These are phyloP conservation scores for Elaeis oleifera DNA, from an alignment of 202 grass and related monocot genomes.

Conservation along the genomic window DNA sequence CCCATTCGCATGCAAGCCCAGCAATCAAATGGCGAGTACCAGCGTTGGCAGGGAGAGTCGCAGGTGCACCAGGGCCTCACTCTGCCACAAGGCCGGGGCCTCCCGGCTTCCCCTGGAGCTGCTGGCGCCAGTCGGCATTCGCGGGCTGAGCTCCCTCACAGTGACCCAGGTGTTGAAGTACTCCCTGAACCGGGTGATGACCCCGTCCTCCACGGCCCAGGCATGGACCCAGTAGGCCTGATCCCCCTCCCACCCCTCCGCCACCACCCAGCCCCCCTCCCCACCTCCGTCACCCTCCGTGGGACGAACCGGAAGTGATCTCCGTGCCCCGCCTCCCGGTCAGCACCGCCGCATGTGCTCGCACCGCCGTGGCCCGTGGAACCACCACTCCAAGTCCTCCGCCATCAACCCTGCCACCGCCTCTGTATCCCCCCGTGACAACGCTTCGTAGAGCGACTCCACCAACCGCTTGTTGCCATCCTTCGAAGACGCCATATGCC, in stretches of 20 bases:
- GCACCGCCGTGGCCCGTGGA: conserved; percentile 35
- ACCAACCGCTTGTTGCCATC: conserved; percentile 21
- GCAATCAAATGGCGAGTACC: conserved; percentile 23
- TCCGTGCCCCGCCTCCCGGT: conserved; percentile 9
- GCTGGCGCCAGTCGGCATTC: background rate
- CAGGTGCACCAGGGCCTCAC: background rate
- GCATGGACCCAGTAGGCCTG: conserved; percentile 47
- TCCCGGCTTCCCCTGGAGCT: background rate
- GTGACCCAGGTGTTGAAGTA: conserved; percentile 51
- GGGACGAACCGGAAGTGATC: conserved; percentile 23
- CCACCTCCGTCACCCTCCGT: conserved; percentile 16
- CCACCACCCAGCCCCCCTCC: conserved; percentile 30
- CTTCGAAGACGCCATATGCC: no score
- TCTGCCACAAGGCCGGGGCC: conserved; percentile 20
- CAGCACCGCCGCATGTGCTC: conserved; percentile 33
- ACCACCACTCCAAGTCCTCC: conserved; percentile 38
- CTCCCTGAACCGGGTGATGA: conserved; percentile 31
- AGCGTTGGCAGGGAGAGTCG: conserved; percentile 27
- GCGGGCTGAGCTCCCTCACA: conserved; percentile 4
- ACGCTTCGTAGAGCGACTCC: conserved; percentile 24
- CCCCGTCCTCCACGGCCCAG: conserved; percentile 24
- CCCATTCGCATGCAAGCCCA: no score
- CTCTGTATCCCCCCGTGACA: conserved; percentile 14
- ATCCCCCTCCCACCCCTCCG: conserved; percentile 35
- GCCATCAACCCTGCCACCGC: conserved; percentile 7